Evolutionary conservation across 225 moss, liverwort and hornwort genomes (phyloP).

Genomic region (Lunularia cruciata): DNA sequence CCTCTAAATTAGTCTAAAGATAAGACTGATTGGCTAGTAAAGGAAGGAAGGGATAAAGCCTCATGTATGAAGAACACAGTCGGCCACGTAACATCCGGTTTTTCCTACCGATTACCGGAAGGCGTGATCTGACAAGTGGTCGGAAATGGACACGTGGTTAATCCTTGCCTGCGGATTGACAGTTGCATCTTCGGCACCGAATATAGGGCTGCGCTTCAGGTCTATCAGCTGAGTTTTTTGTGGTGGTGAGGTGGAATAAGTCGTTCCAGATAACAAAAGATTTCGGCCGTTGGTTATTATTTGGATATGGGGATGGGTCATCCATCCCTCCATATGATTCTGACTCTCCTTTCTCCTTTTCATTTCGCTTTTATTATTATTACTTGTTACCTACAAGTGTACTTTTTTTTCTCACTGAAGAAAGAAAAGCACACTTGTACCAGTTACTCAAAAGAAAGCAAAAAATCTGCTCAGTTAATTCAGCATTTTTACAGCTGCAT

Average conservation of each 20-base stretch:
- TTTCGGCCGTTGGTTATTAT: slow-evolving; percentile 14
- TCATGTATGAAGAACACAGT: slow-evolving; percentile 1
- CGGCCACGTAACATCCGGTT: not conserved
- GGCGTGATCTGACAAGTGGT: slow-evolving; percentile 1
- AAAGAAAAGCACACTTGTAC: no score
- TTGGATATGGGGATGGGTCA: slow-evolving; percentile 6
- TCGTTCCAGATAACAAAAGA: slow-evolving; percentile 1
- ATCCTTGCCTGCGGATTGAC: not conserved
- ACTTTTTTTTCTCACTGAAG: no score
- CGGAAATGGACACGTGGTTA: not conserved
- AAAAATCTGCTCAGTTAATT: no score
- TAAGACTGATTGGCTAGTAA: not conserved
- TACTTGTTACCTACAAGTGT: no score
- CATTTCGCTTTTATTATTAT: no score
- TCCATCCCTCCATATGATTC: no score
- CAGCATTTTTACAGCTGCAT: no score
- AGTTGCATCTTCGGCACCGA: not conserved
- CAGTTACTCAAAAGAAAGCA: no score
- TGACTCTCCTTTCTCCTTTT: no score
- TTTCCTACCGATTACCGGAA: not conserved
- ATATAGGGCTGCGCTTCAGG: not conserved
- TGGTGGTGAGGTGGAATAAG: slow-evolving; percentile 11
- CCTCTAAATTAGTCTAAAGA: not conserved
- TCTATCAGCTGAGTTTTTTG: not conserved
- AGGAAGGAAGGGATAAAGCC: no score